Evolutionary conservation across 805 yeast species (phyloP).

Genomic region (Scheffersomyces coipomensis): DNA sequence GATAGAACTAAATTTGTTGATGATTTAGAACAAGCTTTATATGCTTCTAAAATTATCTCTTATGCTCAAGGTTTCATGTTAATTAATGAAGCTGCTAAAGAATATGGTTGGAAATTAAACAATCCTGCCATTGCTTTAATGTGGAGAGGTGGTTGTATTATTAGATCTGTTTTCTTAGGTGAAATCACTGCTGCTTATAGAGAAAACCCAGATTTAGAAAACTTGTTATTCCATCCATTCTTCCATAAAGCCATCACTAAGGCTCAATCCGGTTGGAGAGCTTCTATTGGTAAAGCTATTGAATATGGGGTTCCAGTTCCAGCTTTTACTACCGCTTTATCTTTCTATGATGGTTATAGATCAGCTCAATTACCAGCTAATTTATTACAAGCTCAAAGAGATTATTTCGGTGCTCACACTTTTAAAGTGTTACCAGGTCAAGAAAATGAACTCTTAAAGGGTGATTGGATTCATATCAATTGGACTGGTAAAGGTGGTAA

Average conservation of each 20-base stretch:
- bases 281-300: conserved; percentile 74
- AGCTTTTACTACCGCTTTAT: conserved; percentile 93
- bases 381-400: conserved; percentile 99
- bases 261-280: conserved; percentile 97
- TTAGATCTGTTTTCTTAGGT: conserved; percentile 96
- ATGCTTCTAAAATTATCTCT: conserved; percentile 97
- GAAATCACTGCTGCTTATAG: conserved; percentile 97
- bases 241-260: conserved; percentile 86
- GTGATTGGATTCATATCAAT: conserved; percentile 88
- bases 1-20: conserved; percentile 85
- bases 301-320: conserved; percentile 94
- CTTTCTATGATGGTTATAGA: conserved; percentile 99
- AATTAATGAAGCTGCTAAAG: conserved; percentile 96
- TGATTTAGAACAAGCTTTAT: conserved; percentile 95
- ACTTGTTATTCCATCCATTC: conserved; percentile 93
- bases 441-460: conserved; percentile 78
- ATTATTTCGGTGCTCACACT: conserved; percentile 99
- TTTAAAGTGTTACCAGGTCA: conserved; percentile 89
- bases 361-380: conserved; percentile 94
- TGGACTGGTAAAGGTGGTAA: conserved; percentile 99
- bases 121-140: conserved; percentile 97
- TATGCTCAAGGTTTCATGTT: conserved; percentile 99
- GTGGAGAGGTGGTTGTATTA: conserved; percentile 99
- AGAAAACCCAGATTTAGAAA: conserved; percentile 88
- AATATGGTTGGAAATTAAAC: conserved; percentile 95